Percentiles rank a stretch among this genome's conserved stretches.
phyloP scores from a whole-genome alignment of 768 basidiomycete genomes.

The Gloeopeniophorella convolvens region DNA sequence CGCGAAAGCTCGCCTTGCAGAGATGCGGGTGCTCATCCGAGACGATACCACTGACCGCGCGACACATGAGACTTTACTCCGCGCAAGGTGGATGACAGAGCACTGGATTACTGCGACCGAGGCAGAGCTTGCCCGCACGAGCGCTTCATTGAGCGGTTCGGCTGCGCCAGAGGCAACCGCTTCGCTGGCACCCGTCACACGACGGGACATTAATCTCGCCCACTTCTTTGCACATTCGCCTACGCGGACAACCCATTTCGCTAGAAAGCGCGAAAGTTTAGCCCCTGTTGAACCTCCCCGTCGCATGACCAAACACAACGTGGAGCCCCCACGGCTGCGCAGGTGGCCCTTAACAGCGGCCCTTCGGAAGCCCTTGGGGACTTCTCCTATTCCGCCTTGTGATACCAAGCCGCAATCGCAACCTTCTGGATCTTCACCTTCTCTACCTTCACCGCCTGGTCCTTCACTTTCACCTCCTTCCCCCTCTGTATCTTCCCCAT shows the following conservation, averaged over 20 bases:
- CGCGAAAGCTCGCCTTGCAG: conserved; percentile 9
- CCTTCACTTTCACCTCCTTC: too few relatives aligned
- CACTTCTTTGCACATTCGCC: conserved; percentile 19
- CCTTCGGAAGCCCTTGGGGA: conserved; percentile 5
- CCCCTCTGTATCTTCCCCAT: too few relatives aligned
- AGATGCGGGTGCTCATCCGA: conserved; percentile 11
- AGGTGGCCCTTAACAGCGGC: conserved; percentile 10
- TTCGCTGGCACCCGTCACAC: not conserved
- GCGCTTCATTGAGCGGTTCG: not conserved
- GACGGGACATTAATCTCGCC: conserved; percentile 15
- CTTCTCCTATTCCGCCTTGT: not conserved
- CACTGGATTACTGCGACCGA: conserved; percentile 13
- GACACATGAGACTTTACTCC: conserved; percentile 8
- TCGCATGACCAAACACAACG: conserved; percentile 7
- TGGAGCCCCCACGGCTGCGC: conserved; percentile 8
- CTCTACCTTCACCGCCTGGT: too few relatives aligned
- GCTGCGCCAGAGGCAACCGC: not conserved
- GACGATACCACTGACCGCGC: conserved; percentile 7
- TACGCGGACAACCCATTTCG: conserved; percentile 1
- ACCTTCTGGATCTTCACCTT: not conserved
- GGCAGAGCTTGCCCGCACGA: conserved; percentile 1
- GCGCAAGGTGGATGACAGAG: conserved; percentile 18
- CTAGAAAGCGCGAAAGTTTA: not conserved
- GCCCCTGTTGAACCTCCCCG: not conserved
- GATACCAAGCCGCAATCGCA: not conserved